Evolutionary conservation across 108 stramenopile genomes (phyloP), one percentile per base, ranked within the genome.

Genomic region (Nitzschia sp.): DNA sequence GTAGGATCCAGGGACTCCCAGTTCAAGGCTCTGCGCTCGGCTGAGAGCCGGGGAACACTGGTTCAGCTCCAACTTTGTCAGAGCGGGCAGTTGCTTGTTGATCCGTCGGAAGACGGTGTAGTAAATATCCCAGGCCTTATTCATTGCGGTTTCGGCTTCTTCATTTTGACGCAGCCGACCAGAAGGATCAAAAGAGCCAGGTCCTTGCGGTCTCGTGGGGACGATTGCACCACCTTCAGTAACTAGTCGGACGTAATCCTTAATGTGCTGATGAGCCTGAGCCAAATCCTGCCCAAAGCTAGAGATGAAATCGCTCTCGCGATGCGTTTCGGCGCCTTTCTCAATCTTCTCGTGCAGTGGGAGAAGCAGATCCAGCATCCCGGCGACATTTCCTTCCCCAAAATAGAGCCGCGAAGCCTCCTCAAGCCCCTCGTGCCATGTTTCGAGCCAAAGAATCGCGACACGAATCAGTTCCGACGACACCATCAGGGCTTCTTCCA

Each of bases 361-460:
- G 5, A 85, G 32, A 15, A 99, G 77, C 3, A 92, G 83, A 51
- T 94, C 92, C 2, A 97, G 64, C 97, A 98, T 98, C 23, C 84
- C 97, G 15, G 93, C 75, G 15, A 97, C 83, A 74, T 99, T 93
- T n/a, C 95, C 94, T 68, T 98, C 97, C 45, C 90, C 94, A 64
- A 92, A 98, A 72, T 93, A 96, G 3, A 94, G 78, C 15, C 92
- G 69, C 25, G 86, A 85, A 0, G 99, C 98, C 67, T 99, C 98
- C 68, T 99, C 98, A 11, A 99, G 81, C 6, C 91, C 96, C 66
- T 94, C 96, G 54, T 97, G 98, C 99, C 99, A 99, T 46, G 91
- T 78, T 76, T 99, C 99, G n/a, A 94, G 80, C 98, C 98, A 99
- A 24, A 98, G 82, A 46, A 99, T 98, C 42, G 98, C 97, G n/a